Base-by-base conservation (phyloP, 331 rosid species). In the Quercus tomentella region DNA sequence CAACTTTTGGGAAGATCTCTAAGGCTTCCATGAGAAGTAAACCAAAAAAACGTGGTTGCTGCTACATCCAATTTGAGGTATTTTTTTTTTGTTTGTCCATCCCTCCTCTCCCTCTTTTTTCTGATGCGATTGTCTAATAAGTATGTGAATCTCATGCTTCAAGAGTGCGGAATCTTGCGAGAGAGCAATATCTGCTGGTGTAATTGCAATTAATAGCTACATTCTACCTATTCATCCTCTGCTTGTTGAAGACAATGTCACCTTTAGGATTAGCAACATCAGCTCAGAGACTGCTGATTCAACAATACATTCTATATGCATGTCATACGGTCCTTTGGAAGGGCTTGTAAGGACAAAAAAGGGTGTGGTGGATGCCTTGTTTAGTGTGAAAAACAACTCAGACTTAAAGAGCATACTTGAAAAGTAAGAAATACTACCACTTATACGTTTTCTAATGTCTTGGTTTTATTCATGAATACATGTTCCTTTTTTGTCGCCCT, bases 301-400 rank as follows among this genome's bases (percentile, higher is more conserved):
- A 3, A 28, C 58, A 37, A 66, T 81, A 22, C 77, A 61, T 51
- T 76, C 85, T 4, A 52, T 60, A 30, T 81, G 84, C 76, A 76
- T n/a, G 78, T 60, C 49, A 10, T 76, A 26, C 41, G 85, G 85
- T 23, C 3, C 65, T 37, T 62, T 76, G 54, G 61, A 35, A 26
- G 78, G 85, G 74, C 54, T 81, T 70, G 73, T 71, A 22, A 33
- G 81, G 45, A 62, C 78, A 23, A 81, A 81, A 57, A 57, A 28
- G 41, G 81, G 71, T 54, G 73, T 18, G 41, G 81, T 62, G 25
- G 85, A 77, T 15, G 81, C 61, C 30, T 37, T 77, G 69, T 76
- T 76, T 72, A 8, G 70, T 15, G 69, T 82, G 14, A 7, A 71
- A 37, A 61, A 26, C 52, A 63, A 62, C 26, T 6, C 21, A 11